Conservation (phyloP, 371 early-diverging fungal genomes). For the Mortierella sp. region DNA sequence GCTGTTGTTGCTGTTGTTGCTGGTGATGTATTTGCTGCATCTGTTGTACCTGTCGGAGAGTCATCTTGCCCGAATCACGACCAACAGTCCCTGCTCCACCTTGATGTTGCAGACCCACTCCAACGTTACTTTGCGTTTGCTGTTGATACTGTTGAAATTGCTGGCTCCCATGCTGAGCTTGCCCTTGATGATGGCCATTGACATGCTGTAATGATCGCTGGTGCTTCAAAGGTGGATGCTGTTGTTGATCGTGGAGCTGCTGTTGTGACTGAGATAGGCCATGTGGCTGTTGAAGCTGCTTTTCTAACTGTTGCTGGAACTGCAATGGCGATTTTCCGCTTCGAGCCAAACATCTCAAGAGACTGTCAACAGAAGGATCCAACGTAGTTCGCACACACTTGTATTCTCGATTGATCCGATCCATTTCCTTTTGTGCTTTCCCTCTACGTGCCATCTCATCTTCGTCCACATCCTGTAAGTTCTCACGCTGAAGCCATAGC, state of each 20-base stretch:
- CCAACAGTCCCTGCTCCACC: conserved; percentile 30
- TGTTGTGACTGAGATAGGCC: conserved; percentile 10
- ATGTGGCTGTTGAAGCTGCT: conserved; percentile 21
- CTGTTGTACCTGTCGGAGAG: conserved; percentile 47
- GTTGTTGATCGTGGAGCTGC: conserved; percentile 18
- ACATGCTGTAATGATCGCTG: conserved; percentile 39
- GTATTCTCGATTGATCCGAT: conserved; percentile 50
- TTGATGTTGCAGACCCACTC: conserved; percentile 17
- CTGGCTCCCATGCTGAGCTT: background rate
- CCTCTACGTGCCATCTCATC: conserved; percentile 53
- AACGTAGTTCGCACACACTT: conserved; percentile 45
- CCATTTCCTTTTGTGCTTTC: conserved; percentile 47
- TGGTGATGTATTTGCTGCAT: conserved; percentile 45
- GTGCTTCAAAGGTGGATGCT: conserved; percentile 15
- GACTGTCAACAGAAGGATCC: conserved; percentile 45
- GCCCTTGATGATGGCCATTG: conserved; percentile 29
- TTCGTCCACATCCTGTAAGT: conserved; percentile 49
- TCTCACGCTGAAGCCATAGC: conserved; percentile 52
- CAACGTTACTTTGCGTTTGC: conserved; percentile 15
- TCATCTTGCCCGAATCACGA: conserved; percentile 46
- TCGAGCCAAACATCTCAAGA: conserved; percentile 38
- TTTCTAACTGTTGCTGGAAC: conserved; percentile 35
- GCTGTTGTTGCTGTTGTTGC: conserved; percentile 40
- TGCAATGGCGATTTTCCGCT: conserved; percentile 38
- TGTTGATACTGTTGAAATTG: conserved; percentile 15